Base-by-base conservation (phyloP, 176 grass and related monocot species). In the Aegilops longissima region DNA sequence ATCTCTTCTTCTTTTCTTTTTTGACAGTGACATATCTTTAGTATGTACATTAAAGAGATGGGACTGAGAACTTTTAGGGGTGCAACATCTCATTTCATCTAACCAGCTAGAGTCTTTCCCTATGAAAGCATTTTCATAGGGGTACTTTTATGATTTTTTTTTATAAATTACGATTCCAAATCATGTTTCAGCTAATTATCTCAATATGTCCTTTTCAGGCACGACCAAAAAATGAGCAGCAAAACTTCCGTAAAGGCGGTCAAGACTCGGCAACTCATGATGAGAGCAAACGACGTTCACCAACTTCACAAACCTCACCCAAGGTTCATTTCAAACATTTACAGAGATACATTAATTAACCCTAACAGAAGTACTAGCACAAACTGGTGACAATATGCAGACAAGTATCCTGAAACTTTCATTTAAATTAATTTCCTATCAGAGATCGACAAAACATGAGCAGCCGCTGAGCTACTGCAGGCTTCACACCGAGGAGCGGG, bases 401-500 rank as follows among this genome's bases (percentile, higher is more conserved):
- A 64, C 56, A 59, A 58, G 10, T 35, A 49, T 4, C 9, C 36
- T 70, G 21, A 77, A 51, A 58, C 9, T n/a, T 21, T 0, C 4
- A 12, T 73, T 23, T 56, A 10, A 59, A 38, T 59, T 9, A 2
- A 5, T 74, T 36, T 54, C 62, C 27, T 42, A 24, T 68, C 86
- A 90, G 78, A 90, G 82, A 56, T 80, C 88, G 47, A 66, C 73
- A 13, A 87, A 80, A 59, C 86, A 79, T 9, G 93, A 95, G 18
- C 82, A 90, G 3, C 90, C 93, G 17, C 64, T 84, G 17, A 92
- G 84, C 76, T 84, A 88, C 39, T 82, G 81, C 3, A 91, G 92
- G 64, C 96, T 98, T 91, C 93, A 92, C 86, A 95, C 93, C 0
- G 91, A 95, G 79, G 89, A 94, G 80, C 95, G 96, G 87, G 93